Conservation (phyloP, 371 early-diverging fungal genomes). For the Actinomucor elegans region DNA sequence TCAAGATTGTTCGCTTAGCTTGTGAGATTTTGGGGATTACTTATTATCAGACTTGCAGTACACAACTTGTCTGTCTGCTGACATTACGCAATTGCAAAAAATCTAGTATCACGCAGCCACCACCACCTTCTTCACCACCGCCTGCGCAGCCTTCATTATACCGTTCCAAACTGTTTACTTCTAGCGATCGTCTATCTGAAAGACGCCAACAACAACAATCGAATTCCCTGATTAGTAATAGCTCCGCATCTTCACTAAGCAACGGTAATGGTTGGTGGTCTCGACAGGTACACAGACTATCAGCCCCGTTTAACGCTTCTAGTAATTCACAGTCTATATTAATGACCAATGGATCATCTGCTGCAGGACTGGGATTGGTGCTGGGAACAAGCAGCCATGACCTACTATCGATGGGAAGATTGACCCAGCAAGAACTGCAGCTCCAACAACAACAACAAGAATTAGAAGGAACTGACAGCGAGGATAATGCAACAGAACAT, state of each 20-base stretch:
- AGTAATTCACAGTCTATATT: background rate
- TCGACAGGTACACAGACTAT: slow-evolving; percentile 18
- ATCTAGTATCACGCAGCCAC: background rate
- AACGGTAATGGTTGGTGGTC: slow-evolving; percentile 14
- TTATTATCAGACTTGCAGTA: slow-evolving; percentile 28
- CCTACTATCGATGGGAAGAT: slow-evolving; percentile 17
- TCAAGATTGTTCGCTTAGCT: slow-evolving; percentile 26
- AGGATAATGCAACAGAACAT: background rate
- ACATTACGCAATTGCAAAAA: slow-evolving; percentile 36
- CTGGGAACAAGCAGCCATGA: slow-evolving; percentile 24
- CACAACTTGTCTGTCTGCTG: slow-evolving; percentile 38
- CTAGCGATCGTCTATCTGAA: slow-evolving; percentile 16
- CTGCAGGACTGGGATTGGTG: slow-evolving; percentile 3
- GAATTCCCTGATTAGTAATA: slow-evolving; percentile 8
- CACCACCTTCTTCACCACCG: background rate
- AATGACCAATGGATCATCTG: background rate
- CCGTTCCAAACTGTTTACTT: slow-evolving; percentile 19
- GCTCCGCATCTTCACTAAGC: slow-evolving; percentile 1
- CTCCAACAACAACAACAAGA: background rate
- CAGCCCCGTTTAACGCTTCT: slow-evolving; percentile 10
- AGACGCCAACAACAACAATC: slow-evolving; percentile 4
- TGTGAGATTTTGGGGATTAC: slow-evolving; percentile 46
- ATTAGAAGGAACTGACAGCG: background rate
- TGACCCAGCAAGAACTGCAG: slow-evolving; percentile 13
- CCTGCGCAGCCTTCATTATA: slow-evolving; percentile 7